A percentile compares a stretch with the other conserved stretches of the same genome.
Conservation (phyloP, 805 yeast species). For the Barnettozyma pratensis region DNA sequence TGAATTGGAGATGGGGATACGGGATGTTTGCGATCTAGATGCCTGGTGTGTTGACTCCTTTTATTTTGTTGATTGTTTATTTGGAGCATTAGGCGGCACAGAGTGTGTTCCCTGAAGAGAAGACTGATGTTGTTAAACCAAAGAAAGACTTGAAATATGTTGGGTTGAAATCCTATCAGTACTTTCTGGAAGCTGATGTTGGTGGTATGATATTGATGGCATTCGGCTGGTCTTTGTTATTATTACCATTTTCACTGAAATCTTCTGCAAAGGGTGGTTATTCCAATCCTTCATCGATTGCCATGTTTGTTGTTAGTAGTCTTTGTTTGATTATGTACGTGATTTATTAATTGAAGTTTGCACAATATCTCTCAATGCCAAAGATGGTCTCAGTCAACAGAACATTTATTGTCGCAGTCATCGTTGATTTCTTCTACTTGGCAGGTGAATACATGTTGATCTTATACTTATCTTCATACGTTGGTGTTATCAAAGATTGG, state of each 20-base stretch:
- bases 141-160: background rate
- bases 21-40: conserved; percentile 42
- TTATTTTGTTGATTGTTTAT: conserved; percentile 25
- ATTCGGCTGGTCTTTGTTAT: conserved; percentile 31
- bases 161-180: background rate
- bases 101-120: background rate
- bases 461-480: conserved; percentile 30
- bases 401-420: conserved; percentile 28
- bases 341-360: conserved; percentile 29
- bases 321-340: conserved; percentile 28
- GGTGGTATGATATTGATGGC: conserved; percentile 31
- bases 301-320: conserved; percentile 36
- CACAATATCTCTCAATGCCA: conserved; percentile 33
- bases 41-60: conserved; percentile 33
- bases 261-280: conserved; percentile 27
- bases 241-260: conserved; percentile 33
- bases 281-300: conserved; percentile 35
- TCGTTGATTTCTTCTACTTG: conserved; percentile 27
- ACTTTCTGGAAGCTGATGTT: conserved; percentile 28
- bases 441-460: conserved; percentile 23
- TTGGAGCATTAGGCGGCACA: conserved; percentile 27
- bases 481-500: conserved; percentile 28
- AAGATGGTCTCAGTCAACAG: conserved; percentile 29
- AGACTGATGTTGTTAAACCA: background rate
- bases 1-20: conserved; percentile 46